A percentile compares a stretch with the other conserved stretches of the same genome.
phyloP scores from a whole-genome alignment of 768 basidiomycete genomes.

The Panus rudis region DNA sequence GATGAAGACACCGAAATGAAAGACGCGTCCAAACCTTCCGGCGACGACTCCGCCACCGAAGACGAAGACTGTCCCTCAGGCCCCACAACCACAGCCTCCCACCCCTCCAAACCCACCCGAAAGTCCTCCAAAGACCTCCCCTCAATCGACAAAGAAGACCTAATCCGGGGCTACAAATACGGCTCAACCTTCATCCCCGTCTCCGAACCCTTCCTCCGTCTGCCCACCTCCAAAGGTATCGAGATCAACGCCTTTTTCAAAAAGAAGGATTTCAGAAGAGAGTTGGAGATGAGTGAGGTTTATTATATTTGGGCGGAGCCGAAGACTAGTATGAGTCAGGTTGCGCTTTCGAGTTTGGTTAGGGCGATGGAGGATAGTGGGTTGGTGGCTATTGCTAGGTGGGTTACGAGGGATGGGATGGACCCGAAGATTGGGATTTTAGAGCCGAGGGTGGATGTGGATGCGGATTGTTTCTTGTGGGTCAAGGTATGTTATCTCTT shows the following conservation, averaged over 20 bases:
- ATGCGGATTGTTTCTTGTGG: constrained; percentile 80
- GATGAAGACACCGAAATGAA: constrained; percentile 21
- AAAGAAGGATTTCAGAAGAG: constrained; percentile 65
- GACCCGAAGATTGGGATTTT: constrained; percentile 87
- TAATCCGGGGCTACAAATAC: constrained; percentile 81
- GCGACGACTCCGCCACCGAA: constrained; percentile 9
- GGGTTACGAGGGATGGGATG: constrained; percentile 63
- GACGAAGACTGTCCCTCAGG: no score
- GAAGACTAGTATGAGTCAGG: constrained; percentile 57
- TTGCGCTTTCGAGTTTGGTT: constrained; percentile 81
- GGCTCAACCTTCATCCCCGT: constrained; percentile 84
- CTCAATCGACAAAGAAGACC: constrained; percentile 70
- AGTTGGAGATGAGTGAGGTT: constrained; percentile 77
- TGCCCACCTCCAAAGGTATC: constrained; percentile 77
- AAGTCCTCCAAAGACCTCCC: constrained; percentile 23
- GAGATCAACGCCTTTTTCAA: constrained; percentile 84
- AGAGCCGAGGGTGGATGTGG: constrained; percentile 51
- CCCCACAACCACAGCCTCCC: no score
- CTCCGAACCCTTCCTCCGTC: constrained; percentile 70
- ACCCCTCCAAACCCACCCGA: no score
- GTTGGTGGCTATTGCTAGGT: constrained; percentile 74
- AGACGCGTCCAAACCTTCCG: constrained; percentile 1
- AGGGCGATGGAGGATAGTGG: constrained; percentile 67
- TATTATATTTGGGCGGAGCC: constrained; percentile 81
- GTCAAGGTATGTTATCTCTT: constrained; percentile 44